Base-by-base conservation (phyloP, 2,329 filamentous ascomycete species). In the Neonectria magnoliae region DNA sequence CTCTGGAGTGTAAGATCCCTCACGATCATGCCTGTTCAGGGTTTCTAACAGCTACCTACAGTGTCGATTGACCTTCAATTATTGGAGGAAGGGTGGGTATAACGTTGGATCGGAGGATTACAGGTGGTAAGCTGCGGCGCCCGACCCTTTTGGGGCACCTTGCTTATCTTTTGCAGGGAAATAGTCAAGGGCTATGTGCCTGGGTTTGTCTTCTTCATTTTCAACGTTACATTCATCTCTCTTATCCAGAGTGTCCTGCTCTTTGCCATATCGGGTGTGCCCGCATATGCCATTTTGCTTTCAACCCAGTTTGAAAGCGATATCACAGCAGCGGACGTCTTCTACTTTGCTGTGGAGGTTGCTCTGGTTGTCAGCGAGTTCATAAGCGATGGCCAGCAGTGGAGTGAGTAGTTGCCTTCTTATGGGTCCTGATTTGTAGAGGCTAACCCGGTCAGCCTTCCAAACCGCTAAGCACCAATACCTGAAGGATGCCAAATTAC, bases 81-180 rank as follows among this genome's bases (percentile, higher is more conserved):
- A 98, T 82, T 97, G 92, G 90, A 91, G 96, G 63, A 97, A 93
- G 78, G 96, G 96, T 42, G 96, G 96, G 25, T 99, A 99, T 78
- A 83, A 85, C 16, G 84, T 94, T 68, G 95, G 96, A 41, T 94
- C 92, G 16, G 95, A 99, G 80, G 96, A 99, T 79, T 99, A 99
- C 79, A 88, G 96, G 81, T 99, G 96, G 90, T 81, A 68, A 64
- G 75, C 60, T 8, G 20, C 7, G 16, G 52, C 20, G 4, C 20
- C 50, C 18, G 5, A 25, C 52, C 36, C 48, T 42, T 36, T 11
- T n/a, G 6, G n/a, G 25, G 16, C 27, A 52, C 57, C 48, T 51
- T 52, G 22, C 48, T 63, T 54, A 65, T 74, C 14, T 50, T 20
- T 16, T 1, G 25, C 31, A 90, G 88, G 95, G 84, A 86, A 61